phyloP scores from a whole-genome alignment of 345 rosid genomes.

The thale cress (Arabidopsis thaliana) region DNA sequence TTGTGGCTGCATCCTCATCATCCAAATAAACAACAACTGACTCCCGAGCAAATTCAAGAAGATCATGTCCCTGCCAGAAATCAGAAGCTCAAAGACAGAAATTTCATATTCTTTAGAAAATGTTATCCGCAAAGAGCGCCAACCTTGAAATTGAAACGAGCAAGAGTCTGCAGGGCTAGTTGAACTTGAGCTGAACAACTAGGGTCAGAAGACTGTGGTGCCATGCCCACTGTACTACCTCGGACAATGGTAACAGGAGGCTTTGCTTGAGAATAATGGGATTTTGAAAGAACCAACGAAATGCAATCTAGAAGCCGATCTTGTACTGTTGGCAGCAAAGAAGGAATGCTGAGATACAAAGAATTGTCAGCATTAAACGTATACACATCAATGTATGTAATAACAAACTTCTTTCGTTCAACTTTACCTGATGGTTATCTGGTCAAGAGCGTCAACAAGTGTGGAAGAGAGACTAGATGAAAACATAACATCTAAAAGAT shows the following conservation, averaged over 20 bases:
- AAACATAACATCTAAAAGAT: slow-evolving; percentile 86
- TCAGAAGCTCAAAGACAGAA: slow-evolving; percentile 39
- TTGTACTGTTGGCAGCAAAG: slow-evolving; percentile 82
- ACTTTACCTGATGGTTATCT: slow-evolving; percentile 75
- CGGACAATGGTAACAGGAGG: slow-evolving; percentile 63
- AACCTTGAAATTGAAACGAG: slow-evolving; percentile 94
- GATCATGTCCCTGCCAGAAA: slow-evolving; percentile 69
- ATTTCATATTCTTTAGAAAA: slow-evolving; percentile 13
- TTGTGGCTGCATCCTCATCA: slow-evolving; percentile 86
- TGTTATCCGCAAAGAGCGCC: slow-evolving; percentile 22
- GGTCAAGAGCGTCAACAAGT: slow-evolving; percentile 89
- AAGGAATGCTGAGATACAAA: slow-evolving; percentile 78
- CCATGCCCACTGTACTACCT: slow-evolving; percentile 53
- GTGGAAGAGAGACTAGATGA: slow-evolving; percentile 84
- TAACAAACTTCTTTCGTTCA: slow-evolving; percentile 27
- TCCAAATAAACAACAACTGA: slow-evolving; percentile 87
- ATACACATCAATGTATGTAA: slow-evolving; percentile 23
- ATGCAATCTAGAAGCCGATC: slow-evolving; percentile 82
- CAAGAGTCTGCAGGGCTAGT: slow-evolving; percentile 96
- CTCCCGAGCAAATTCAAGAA: slow-evolving; percentile 93
- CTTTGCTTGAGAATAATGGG: slow-evolving; percentile 70
- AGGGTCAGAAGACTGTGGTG: slow-evolving; percentile 72
- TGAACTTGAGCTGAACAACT: slow-evolving; percentile 79
- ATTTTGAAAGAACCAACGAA: slow-evolving; percentile 83
- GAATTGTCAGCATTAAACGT: slow-evolving; percentile 21